Base-by-base conservation (phyloP, 2,329 filamentous ascomycete species). In the Arthrinium phaeospermum region DNA sequence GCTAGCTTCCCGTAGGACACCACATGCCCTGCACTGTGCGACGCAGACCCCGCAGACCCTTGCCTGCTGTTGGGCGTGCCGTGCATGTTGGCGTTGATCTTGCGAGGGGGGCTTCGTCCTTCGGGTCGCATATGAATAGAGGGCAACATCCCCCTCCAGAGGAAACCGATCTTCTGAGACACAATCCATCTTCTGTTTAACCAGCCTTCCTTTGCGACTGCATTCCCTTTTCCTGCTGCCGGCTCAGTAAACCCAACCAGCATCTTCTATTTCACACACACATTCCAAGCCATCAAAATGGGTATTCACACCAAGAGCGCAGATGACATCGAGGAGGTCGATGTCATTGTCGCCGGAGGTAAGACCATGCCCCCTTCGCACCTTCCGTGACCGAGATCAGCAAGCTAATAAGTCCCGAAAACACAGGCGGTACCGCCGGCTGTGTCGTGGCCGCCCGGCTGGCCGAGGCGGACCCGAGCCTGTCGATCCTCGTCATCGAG, bases 341-440 rank as follows among this genome's bases (percentile, higher is more conserved):
- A 80, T 71, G 73, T 80, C 44, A 80, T 80, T 47, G 75, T 80
- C 64, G 76, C 77, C 3, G 78, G 78, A 69, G 78, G 78, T 78
- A 75, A 71, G 74, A 3, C 13, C 53, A 1, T 46, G 72, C 14
- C 74, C 69, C 45, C 16, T n/a, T 12, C 30, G 22, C 7, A 27
- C 14, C 46, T 13, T 14, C 5, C 7, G 12, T 6, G 27, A 24
- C 68, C 27, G 12, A n/a, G 22, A n/a, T n/a, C n/a, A n/a, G n/a
- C n/a, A 8, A 37, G 8, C 22, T 3, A 7, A 12, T 27, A 27
- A 45, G 2, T 45, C 19, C 10, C 5, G 6, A 22, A 49, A 27
- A 0, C 47, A 16, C 1, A 73, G 72, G 72, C 46, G 72, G 72
- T 10, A 73, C 70, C 0, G 64, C 72, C n/a, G 72, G 67, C 12